Conservation (phyloP, 1,139 yeast genomes). For the Pichia sp. region DNA sequence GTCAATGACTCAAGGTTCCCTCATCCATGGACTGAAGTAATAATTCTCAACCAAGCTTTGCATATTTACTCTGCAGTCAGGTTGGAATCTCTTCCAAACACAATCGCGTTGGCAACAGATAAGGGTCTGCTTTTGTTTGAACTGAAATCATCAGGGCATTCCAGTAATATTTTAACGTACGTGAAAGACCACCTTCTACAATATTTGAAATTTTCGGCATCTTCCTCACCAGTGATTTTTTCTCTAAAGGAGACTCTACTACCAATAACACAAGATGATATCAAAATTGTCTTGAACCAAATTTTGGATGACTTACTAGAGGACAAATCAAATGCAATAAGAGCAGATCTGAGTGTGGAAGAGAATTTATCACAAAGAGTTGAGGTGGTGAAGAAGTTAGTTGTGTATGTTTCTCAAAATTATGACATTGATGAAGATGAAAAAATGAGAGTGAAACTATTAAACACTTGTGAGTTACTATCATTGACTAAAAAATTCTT, state of each 20-base stretch:
- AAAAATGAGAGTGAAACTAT: constrained; percentile 35
- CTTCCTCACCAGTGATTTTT: constrained; percentile 54
- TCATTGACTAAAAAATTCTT: constrained; percentile 40
- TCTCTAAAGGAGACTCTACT: constrained; percentile 37
- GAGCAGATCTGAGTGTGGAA: constrained; percentile 34
- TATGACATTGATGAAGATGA: constrained; percentile 33
- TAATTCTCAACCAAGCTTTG: constrained; percentile 7
- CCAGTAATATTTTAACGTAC: constrained; percentile 1
- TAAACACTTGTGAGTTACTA: constrained; percentile 53
- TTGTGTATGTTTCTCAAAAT: constrained; percentile 44
- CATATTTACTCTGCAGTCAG: constrained; percentile 5
- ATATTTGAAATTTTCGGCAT: constrained; percentile 59
- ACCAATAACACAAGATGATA: constrained; percentile 33
- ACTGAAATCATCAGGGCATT: constrained; percentile 16
- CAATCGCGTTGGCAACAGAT: constrained; percentile 42
- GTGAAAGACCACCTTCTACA: constrained; percentile 71
- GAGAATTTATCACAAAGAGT: constrained; percentile 43
- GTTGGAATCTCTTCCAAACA: constrained; percentile 41
- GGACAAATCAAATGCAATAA: constrained; percentile 19
- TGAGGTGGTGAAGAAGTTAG: constrained; percentile 39
- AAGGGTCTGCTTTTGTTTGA: constrained; percentile 66
- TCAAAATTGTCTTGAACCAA: constrained; percentile 46
- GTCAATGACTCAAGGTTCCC: background rate
- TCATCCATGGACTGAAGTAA: constrained; percentile 12
- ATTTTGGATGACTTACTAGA: constrained; percentile 52